Evolutionary conservation across 1,139 yeast genomes (phyloP), one percentile per base, ranked within the genome.

Genomic region (Protomyces macrosporus): DNA sequence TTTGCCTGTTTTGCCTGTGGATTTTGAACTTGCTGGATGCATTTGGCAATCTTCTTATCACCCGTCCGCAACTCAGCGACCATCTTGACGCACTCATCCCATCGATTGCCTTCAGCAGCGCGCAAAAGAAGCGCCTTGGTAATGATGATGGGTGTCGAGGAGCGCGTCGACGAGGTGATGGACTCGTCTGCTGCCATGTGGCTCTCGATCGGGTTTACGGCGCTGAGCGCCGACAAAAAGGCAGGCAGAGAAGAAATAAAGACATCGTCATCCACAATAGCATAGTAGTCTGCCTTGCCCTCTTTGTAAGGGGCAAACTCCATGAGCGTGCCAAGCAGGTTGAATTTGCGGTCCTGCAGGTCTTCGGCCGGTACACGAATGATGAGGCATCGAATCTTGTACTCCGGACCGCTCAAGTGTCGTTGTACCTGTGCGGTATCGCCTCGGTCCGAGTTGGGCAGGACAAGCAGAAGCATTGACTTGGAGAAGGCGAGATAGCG

Each of bases 251-350:
- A 39, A 30, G 62, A 42, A 2, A 52, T 40, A 40, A 52, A 45
- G 34, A 52, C 55, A 16, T 58, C 62, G 53, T 58, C 55, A 52
- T 58, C 62, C 6, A 58, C 12, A 30, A 58, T 58, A n/a, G 62
- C 52, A 33, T 58, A 58, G 48, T 58, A 58, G 16, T 58, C 42
- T 33, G 56, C 62, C 35, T 32, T 16, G 23, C 62, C 62, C 32
- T 58, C 51, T 9, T 58, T 50, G 42, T 58, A 58, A 14, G 37
- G 34, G 32, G 45, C 45, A 16, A 58, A 58, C 35, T 58, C 62
- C 33, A 40, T 51, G 33, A 58, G 39, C 4, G 40, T 23, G n/a
- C 54, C 53, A 9, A 58, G 51, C 4, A 58, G 32, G 34, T 58
- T 55, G 34, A 58, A 40, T 33, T 58, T 58, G 42, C 55, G 56